Evolutionary conservation across 164 flowering plant genomes (phyloP).

Genomic region (Aristolochia californica): DNA sequence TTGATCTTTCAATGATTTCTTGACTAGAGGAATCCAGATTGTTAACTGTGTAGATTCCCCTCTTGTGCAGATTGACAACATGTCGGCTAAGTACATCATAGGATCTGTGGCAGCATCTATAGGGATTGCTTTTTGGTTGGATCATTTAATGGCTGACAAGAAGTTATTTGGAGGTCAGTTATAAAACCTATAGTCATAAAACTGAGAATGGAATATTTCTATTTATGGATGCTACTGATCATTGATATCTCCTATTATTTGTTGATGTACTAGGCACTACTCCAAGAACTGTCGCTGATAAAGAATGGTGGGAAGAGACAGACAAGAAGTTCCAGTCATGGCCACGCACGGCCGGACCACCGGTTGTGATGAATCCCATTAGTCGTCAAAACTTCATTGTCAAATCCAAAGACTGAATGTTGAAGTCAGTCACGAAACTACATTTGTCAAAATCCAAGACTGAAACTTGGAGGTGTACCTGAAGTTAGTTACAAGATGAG

Average conservation of each 20-base stretch:
- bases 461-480: slow-evolving; percentile 17
- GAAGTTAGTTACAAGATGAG: too few relatives aligned
- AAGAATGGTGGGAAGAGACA: slow-evolving; percentile 67
- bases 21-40: too few relatives aligned
- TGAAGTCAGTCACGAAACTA: slow-evolving; percentile 44
- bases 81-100: slow-evolving; percentile 21
- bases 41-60: too few relatives aligned
- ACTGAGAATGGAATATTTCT: too few relatives aligned
- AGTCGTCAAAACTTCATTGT: slow-evolving; percentile 52
- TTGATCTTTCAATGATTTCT: not conserved
- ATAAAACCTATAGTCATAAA: too few relatives aligned
- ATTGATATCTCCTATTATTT: not conserved
- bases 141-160: slow-evolving; percentile 26
- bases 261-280: slow-evolving; percentile 48
- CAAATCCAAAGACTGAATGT: slow-evolving; percentile 19
- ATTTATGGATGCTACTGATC: not conserved
- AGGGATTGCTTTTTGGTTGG: slow-evolving; percentile 21
- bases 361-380: slow-evolving; percentile 61
- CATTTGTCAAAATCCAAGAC: slow-evolving; percentile 28
- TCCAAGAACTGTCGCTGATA: slow-evolving; percentile 48
- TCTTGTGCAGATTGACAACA: slow-evolving; percentile 24
- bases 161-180: slow-evolving; percentile 60
- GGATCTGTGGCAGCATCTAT: slow-evolving; percentile 23
- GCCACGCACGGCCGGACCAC: slow-evolving; percentile 57
- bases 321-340: slow-evolving; percentile 53